phyloP scores from a whole-genome alignment of 768 basidiomycete species.

The Macrocybe gigantea region DNA sequence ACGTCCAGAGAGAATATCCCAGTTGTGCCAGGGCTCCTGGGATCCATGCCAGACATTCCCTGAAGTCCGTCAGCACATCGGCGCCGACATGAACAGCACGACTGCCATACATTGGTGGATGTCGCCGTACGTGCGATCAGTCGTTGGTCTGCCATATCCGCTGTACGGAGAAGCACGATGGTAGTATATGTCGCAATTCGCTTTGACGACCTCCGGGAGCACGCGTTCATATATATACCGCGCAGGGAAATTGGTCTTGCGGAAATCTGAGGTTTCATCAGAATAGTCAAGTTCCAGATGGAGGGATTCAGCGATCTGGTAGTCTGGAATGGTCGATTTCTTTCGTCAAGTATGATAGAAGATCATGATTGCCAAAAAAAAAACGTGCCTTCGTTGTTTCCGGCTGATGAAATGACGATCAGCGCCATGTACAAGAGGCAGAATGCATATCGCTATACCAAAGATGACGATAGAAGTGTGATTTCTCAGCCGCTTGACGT shows the following conservation, averaged over 20 bases:
- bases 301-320: slow-evolving; percentile 78
- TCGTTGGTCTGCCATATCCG: slow-evolving; percentile 63
- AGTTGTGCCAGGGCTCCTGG: slow-evolving; percentile 91
- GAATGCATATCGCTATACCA: slow-evolving; percentile 35
- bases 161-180: slow-evolving; percentile 89
- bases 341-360: not conserved
- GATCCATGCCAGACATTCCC: slow-evolving; percentile 95
- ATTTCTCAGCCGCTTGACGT: slow-evolving; percentile 75
- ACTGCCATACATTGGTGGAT: slow-evolving; percentile 73
- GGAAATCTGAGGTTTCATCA: slow-evolving; percentile 80
- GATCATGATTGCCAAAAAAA: not conserved
- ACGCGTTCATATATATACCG: slow-evolving; percentile 87
- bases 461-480: slow-evolving; percentile 91
- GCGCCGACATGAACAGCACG: not conserved
- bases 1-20: slow-evolving; percentile 84
- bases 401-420: slow-evolving; percentile 38
- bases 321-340: slow-evolving; percentile 42
- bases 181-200: slow-evolving; percentile 65
- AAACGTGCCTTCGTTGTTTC: slow-evolving; percentile 70
- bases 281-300: slow-evolving; percentile 79
- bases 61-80: slow-evolving; percentile 14
- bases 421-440: not conserved
- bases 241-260: slow-evolving; percentile 82
- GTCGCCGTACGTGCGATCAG: slow-evolving; percentile 78
- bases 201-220: slow-evolving; percentile 67